Base-by-base conservation (phyloP, 345 rosid species). In the Acer saccharum region DNA sequence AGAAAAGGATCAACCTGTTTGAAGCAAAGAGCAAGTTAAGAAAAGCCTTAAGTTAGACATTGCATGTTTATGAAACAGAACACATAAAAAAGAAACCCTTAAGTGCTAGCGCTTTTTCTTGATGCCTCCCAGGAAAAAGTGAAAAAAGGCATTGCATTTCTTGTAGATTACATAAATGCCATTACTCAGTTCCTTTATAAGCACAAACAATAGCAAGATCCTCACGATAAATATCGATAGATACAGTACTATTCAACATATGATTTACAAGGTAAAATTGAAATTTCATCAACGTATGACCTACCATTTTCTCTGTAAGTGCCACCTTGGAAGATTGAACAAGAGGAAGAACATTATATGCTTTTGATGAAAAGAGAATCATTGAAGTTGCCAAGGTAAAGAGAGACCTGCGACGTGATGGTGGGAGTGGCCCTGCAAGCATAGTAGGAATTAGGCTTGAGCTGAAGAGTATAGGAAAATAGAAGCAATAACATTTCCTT, bases 341-440 rank as follows among this genome's bases (percentile, higher is more conserved):
- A 79, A 96, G 83, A 39, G 97, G 81, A 75, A 78, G 75, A 74
- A 94, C 87, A 82, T 83, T 84, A 79, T 76, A 89, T 52, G 94
- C 95, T 81, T 88, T 89, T 44, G 99, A 88, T 74, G 97, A 89
- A 81, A 94, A 96, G 52, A 90, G 89, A 87, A 91, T 86, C 99
- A 96, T 96, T 39, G 97, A 85, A 68, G 90, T 89, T 80, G 97
- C 88, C 90, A 96, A 76, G 62, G 88, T 88, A 81, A 91, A 92
- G 74, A 96, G 97, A 16, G 97, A 94, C 81, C 99, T 89, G 76
- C 94, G 83, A 23, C 90, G 78, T 16, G 99, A 89, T 63, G 98
- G 90, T 50, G 91, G 97, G 76, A 96, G 88, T 63, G 89, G 86
- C 72, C 90, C 99, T 94, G 90, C 76, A 85, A 88, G 66, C 79